Base-by-base conservation (phyloP, 2,329 filamentous ascomycete species). In the Phaeosphaeriaceae sp. region DNA sequence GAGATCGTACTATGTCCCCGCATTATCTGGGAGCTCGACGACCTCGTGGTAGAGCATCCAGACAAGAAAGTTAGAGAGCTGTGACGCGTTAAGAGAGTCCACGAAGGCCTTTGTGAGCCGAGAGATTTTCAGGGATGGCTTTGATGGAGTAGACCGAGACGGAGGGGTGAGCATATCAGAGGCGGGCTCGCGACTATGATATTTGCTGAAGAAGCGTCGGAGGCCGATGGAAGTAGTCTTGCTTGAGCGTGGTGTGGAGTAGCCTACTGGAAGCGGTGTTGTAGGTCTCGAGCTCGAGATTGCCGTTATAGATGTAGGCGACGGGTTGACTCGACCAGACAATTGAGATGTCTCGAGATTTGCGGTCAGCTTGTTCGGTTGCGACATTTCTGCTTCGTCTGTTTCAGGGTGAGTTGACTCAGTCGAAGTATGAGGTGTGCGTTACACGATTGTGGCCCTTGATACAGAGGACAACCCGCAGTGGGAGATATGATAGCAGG, bases 21-120 rank as follows among this genome's bases (percentile, higher is more conserved):
- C 65, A 7, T 56, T 51, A 2, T 64, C 60, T 21, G 67, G 66
- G 24, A 66, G 49, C 25, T 67, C 57, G 7, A 71, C 65, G 20
- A 67, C 24, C 31, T 73, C 70, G 45, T 68, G 61, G 52, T 68
- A 68, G 13, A 71, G 36, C 46, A 65, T 68, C 69, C 66, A 72
- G 11, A 57, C 42, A 11, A 72, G 33, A 48, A 74, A 68, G 22
- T 70, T 45, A 27, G 61, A 69, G 7, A 73, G 48, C n/a, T 60
- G 46, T 1, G 41, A 42, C 1, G 54, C 24, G 15, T 54, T 66
- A 9, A 72, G 27, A 3, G 57, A 48, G 19, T 66, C 62, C 24
- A 59, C 62, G 54, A 72, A 72, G 22, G 62, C 46, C 33, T 55
- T 51, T 6, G 58, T 56, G 1, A 65, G 46, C 7, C 44, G 54